Evolutionary conservation across 805 yeast genomes (phyloP), one percentile per base, ranked within the genome.

Genomic region (Isabelozyma pseudorhagii): DNA sequence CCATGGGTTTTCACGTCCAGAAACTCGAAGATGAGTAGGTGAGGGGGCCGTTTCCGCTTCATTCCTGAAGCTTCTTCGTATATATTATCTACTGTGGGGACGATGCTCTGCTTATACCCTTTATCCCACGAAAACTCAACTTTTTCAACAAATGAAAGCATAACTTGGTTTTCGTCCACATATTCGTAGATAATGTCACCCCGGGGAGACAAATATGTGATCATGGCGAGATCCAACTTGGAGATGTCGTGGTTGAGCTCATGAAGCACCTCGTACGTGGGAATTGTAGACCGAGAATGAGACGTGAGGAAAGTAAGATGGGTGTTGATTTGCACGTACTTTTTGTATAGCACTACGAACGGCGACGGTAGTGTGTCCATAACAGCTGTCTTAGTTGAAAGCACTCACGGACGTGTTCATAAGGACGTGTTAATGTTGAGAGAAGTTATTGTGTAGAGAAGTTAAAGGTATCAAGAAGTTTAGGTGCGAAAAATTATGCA

Each of bases 1-100:
- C 78, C 72, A 74, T 80, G 55, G 70, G 81, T 57, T 72, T 79
- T 58, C 11, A 87, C 88, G 63, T 92, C 96, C 14, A 81, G 74
- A 63, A 92, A 89, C 54, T 87, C 92, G 60, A 92, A 87, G 1
- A 89, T 73, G 27, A 92, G 70, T 8, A 88, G 59, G 54, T 85
- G 91, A 17, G 76, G 72, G 0, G 73, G 63, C 9, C 60, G 62
- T 63, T 63, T 13, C 53, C 3, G 67, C 69, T 8, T 64, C 47
- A 42, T 71, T 67, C 81, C 86, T 9, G 71, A 67, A 40, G 81
- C 83, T 43, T 80, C 79, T 56, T 82, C 85, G 40, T 80, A 72
- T 46, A 72, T 83, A 3, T 87, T 87, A 44, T 77, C 77, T 2
- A 64, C 51, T 8, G 68, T 57, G 4, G 53, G 60, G 3, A 67